Conservation (phyloP, 2,329 filamentous ascomycete genomes). For the Huntiella bhutanensis region DNA sequence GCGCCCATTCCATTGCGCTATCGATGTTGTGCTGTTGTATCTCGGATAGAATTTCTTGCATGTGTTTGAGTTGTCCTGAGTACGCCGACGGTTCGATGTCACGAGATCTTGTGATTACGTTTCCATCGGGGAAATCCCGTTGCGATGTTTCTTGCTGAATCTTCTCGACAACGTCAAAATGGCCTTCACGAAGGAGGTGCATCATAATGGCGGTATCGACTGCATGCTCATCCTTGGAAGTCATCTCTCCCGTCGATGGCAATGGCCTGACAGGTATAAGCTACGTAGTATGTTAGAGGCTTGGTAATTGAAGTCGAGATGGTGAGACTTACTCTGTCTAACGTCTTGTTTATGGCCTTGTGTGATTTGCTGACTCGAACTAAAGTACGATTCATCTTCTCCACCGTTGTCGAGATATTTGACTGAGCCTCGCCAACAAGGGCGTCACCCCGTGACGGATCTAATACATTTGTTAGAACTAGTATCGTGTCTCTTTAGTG, state of each 20-base stretch:
- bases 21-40: slow-evolving; percentile 39
- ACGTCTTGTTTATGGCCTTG: slow-evolving; percentile 46
- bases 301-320: too few species aligned
- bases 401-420: too few species aligned
- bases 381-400: too few species aligned
- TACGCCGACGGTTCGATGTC: too few species aligned
- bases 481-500: too few species aligned
- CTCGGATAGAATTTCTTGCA: slow-evolving; percentile 65
- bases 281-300: slow-evolving; percentile 22
- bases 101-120: too few species aligned
- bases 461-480: too few species aligned
- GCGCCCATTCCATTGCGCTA: slow-evolving; percentile 78
- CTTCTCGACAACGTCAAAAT: slow-evolving; percentile 71
- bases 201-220: slow-evolving; percentile 91
- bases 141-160: slow-evolving; percentile 51
- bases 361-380: too few species aligned
- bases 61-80: slow-evolving; percentile 50
- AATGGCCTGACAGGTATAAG: slow-evolving; percentile 53
- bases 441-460: too few species aligned
- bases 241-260: slow-evolving; percentile 39
- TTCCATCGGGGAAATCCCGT: too few species aligned
- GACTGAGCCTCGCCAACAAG: too few species aligned
- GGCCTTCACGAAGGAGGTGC: slow-evolving; percentile 86
- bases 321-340: slow-evolving; percentile 45
- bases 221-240: slow-evolving; percentile 39